Evolutionary conservation across 257 asterid genomes (phyloP).

Genomic region (Solanum tarapatanum): DNA sequence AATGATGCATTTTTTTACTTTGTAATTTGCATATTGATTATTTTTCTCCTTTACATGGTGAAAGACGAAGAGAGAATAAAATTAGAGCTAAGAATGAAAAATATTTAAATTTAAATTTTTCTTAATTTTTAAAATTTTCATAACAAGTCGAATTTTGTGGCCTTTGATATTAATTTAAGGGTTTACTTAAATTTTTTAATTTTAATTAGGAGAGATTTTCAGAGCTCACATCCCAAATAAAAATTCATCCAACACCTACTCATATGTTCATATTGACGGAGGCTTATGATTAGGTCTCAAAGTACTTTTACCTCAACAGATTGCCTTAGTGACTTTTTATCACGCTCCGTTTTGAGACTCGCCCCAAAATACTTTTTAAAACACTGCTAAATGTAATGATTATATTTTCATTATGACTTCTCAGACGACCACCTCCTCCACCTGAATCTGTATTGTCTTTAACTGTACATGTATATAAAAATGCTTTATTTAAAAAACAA

Average conservation of each 20-base stretch:
- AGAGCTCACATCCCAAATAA: not conserved
- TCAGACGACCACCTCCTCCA: not conserved
- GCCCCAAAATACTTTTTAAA: not conserved
- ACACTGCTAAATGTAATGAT: not conserved
- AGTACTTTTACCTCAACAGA: no score
- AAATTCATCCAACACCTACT: no score
- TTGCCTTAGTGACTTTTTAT: not conserved
- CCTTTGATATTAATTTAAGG: no score
- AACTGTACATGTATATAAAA: no score
- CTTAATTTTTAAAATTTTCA: no score
- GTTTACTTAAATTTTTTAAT: no score
- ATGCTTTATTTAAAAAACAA: no score
- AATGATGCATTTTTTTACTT: not conserved
- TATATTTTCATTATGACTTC: not conserved
- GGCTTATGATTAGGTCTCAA: no score
- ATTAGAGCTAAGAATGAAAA: no score
- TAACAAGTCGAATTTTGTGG: not conserved
- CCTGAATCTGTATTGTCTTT: not conserved
- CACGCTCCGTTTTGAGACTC: not conserved
- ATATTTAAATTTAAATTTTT: no score
- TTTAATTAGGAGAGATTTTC: not conserved
- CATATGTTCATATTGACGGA: no score
- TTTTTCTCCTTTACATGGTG: not conserved
- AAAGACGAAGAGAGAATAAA: not conserved
- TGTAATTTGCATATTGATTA: no score